Conservation (phyloP, 306 rosid genomes). For the Coriaria nepalensis region DNA sequence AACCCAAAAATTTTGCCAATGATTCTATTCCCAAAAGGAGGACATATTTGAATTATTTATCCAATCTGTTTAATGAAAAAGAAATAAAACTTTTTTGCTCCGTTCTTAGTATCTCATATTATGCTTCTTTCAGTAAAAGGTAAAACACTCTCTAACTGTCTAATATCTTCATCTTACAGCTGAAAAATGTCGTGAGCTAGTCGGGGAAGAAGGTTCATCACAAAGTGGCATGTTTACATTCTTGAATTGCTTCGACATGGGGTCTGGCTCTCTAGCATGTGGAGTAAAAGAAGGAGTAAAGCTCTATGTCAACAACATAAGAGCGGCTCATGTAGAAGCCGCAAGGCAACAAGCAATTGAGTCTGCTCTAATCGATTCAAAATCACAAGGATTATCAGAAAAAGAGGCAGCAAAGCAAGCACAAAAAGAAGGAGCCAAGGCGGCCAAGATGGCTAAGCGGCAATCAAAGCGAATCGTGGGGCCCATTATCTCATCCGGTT, state of each 20-base stretch:
- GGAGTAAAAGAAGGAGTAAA: slow-evolving; percentile 69
- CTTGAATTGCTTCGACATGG: slow-evolving; percentile 62
- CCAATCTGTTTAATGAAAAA: too few relatives aligned
- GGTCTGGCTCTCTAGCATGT: slow-evolving; percentile 58
- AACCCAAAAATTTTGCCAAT: too few relatives aligned
- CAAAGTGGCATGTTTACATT: slow-evolving; percentile 65
- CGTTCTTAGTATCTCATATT: background rate
- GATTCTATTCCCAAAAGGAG: too few relatives aligned
- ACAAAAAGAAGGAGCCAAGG: slow-evolving; percentile 53
- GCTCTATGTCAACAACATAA: slow-evolving; percentile 51
- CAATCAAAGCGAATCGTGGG: slow-evolving; percentile 54
- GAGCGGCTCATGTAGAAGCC: slow-evolving; percentile 56
- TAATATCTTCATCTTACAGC: slow-evolving; percentile 23
- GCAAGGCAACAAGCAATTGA: slow-evolving; percentile 38
- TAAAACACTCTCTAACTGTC: background rate
- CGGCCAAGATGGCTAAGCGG: slow-evolving; percentile 56
- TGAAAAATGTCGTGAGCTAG: slow-evolving; percentile 77
- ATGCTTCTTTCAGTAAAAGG: background rate
- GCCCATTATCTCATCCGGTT: slow-evolving; percentile 73
- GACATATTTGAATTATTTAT: too few relatives aligned
- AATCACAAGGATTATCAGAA: slow-evolving; percentile 34
- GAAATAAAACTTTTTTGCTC: too few relatives aligned
- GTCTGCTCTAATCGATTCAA: slow-evolving; percentile 40
- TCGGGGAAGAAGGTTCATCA: slow-evolving; percentile 67
- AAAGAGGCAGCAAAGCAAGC: slow-evolving; percentile 43